Evolutionary conservation across 192 early-diverging fungal species (phyloP).

Genomic region (Rhizoclosmatium globosum): DNA sequence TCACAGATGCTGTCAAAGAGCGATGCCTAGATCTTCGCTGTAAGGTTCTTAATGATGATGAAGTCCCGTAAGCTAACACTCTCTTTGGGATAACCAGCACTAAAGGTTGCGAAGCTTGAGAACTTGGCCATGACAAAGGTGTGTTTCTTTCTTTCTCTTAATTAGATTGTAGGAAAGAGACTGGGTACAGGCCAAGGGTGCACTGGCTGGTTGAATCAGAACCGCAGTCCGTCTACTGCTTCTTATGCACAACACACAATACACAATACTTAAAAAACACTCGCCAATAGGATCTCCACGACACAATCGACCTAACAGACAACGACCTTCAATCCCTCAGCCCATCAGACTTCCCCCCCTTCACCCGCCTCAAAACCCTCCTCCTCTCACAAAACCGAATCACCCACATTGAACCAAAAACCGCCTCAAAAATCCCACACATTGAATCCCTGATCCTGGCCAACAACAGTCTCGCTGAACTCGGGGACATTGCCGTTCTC

Average conservation of each 20-base stretch:
- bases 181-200: no score
- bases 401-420: constrained; percentile 72
- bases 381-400: constrained; percentile 92
- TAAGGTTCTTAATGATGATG: constrained; percentile 48
- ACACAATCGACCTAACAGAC: constrained; percentile 91
- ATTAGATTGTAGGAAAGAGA: background rate
- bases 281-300: constrained; percentile 74
- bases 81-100: constrained; percentile 55
- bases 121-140: constrained; percentile 95
- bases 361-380: constrained; percentile 77
- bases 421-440: constrained; percentile 76
- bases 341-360: constrained; percentile 82
- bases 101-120: constrained; percentile 91
- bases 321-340: constrained; percentile 84
- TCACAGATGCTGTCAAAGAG: constrained; percentile 89
- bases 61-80: constrained; percentile 11
- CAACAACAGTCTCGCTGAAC: constrained; percentile 85
- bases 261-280: background rate
- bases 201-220: no score
- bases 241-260: background rate
- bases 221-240: background rate
- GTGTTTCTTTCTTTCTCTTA: constrained; percentile 3
- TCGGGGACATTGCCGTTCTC: constrained; percentile 87
- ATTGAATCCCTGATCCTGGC: constrained; percentile 83
- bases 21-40: constrained; percentile 90